A percentile compares a stretch with the other conserved stretches of the same genome.
phyloP scores from a whole-genome alignment of 75 land plant genomes.

The Selaginella tamariscina region DNA sequence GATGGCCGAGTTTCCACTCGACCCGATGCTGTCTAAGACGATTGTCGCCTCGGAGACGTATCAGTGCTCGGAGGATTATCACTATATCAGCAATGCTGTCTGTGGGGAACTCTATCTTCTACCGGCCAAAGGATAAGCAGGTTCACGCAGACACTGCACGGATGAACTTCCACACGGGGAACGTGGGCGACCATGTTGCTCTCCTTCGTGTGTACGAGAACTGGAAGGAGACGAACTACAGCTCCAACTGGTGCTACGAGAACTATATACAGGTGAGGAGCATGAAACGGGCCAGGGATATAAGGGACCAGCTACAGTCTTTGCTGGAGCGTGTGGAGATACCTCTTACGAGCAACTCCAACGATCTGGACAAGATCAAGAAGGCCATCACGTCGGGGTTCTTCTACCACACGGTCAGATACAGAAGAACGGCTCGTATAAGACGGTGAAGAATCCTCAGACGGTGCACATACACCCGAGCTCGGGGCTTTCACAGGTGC shows the following conservation, averaged over 20 bases:
- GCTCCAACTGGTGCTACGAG: conserved; percentile 8
- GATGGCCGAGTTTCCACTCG: conserved; percentile 10
- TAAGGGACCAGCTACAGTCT: conserved; percentile 33
- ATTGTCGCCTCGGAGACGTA: background rate
- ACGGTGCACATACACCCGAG: background rate
- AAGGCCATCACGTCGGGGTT: conserved; percentile 87
- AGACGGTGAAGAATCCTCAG: background rate
- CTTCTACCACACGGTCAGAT: conserved; percentile 61
- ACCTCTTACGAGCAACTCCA: conserved; percentile 48
- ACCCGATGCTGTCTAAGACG: conserved; percentile 9
- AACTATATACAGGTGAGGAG: conserved; percentile 8
- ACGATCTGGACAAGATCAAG: conserved; percentile 70
- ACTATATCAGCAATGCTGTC: conserved; percentile 3
- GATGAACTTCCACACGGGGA: conserved; percentile 4
- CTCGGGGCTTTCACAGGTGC: background rate
- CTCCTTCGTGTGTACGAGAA: background rate
- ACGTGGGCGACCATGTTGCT: conserved; percentile 7
- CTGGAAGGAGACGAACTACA: conserved; percentile 12
- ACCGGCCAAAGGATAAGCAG: conserved; percentile 12
- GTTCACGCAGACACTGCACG: conserved; percentile 3
- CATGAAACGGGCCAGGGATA: conserved; percentile 3
- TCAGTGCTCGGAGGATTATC: conserved; percentile 6
- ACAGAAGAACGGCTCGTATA: background rate
- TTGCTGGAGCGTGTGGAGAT: conserved; percentile 91
- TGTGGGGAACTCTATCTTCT: conserved; percentile 1